phyloP scores from a whole-genome alignment of 1,284 basidiomycete genomes.

The Laetiporus sulphureus region DNA sequence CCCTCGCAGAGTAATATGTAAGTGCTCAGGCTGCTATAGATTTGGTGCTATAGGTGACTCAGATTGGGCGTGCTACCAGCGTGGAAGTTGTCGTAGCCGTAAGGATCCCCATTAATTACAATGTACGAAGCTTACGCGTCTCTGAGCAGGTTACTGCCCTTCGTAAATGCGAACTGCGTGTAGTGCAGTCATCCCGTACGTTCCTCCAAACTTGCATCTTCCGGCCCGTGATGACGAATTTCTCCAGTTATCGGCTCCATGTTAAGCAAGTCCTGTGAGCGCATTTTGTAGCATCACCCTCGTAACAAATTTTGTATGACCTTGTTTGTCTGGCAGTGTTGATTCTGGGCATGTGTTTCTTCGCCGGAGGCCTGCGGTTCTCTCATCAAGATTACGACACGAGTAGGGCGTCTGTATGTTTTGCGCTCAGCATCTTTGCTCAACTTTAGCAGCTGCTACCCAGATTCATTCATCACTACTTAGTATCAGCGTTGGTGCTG shows the following conservation, averaged over 20 bases:
- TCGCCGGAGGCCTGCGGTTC: conserved; percentile 73
- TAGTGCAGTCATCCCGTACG: conserved; percentile 78
- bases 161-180: conserved; percentile 75
- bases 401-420: conserved; percentile 36
- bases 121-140: too few species aligned
- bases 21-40: too few species aligned
- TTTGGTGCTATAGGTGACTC: too few species aligned
- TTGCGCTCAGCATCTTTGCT: neutral
- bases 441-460: conserved; percentile 47
- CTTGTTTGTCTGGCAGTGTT: conserved; percentile 16
- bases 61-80: too few species aligned
- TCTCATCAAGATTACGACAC: conserved; percentile 73
- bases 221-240: too few species aligned
- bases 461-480: conserved; percentile 81
- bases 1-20: conserved; percentile 57
- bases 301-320: neutral
- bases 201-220: too few species aligned
- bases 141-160: conserved; percentile 73
- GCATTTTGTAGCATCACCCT: too few species aligned
- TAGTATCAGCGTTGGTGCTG: conserved; percentile 71
- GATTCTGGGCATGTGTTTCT: conserved; percentile 74
- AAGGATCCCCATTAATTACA: conserved; percentile 22
- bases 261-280: conserved; percentile 65
- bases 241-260: conserved; percentile 70
- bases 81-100: conserved; percentile 72